Base-by-base conservation (phyloP, 1,284 basidiomycete species). In the Thelephora terrestris region DNA sequence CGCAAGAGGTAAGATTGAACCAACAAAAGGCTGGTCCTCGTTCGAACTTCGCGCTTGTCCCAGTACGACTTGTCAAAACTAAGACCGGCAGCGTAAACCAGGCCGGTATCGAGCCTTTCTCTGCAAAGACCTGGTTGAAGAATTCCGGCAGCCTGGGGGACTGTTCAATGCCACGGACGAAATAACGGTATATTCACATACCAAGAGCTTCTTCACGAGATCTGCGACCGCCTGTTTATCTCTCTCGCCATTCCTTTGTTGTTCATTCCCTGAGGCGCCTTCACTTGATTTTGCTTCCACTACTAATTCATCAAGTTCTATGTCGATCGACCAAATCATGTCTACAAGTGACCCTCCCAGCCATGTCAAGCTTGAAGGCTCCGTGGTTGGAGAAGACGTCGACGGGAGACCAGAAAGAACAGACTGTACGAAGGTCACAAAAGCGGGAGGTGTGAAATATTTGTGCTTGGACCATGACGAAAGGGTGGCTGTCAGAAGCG, bases 21-120 rank as follows among this genome's bases (percentile, higher is more conserved):
- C 63, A 62, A 91, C 87, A 89, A 88, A 47, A 89, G 69, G 14
- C 78, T 81, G 0, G 88, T 91, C 47, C 86, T 73, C 24, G 77
- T 80, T 53, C 86, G 73, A 38, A 90, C 78, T 60, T 90, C 86
- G 59, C 83, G 85, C 69, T 81, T 83, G 54, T 80, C 78, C 54
- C 86, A 75, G 1, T 70, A 61, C 10, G 58, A 56, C 57, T 79
- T 76, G 60, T 89, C 83, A 9, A 66, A 63, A 49, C 90, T 76
- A 23, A 91, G 70, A 2, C 79, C 79, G 21, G 78, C 76, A 27
- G 66, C 71, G 5, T 76, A 74, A 32, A 88, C 65, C 24, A 88
- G 64, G 2, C 68, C 61, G 27, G 78, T 64, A 52, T 91, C 88
- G 43, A 91, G 68, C 7, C 86, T 72, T 60, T 91, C 85, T 43